These are phyloP conservation scores for Yamagishiella unicocca DNA, from an alignment of 139 green algal species.

Conservation along the genomic window DNA sequence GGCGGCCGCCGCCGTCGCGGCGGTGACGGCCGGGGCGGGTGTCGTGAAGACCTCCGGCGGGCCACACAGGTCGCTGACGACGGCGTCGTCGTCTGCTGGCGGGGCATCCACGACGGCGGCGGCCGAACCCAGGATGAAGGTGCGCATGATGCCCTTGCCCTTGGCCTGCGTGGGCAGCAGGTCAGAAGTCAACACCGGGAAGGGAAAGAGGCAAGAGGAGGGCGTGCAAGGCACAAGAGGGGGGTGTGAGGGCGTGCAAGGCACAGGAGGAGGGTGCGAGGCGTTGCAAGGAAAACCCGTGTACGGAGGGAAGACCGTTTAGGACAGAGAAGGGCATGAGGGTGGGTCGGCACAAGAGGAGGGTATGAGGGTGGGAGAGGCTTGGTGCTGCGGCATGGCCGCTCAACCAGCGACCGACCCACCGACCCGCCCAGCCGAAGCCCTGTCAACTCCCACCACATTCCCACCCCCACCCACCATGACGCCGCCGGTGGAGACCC, in stretches of 20 bases:
- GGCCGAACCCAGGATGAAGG: not conserved
- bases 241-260: too few relatives aligned
- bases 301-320: too few relatives aligned
- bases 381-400: not conserved
- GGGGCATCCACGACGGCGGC: not conserved
- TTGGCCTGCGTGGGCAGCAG: not conserved
- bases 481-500: constrained; percentile 49
- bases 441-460: not conserved
- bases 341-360: too few relatives aligned
- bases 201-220: not conserved
- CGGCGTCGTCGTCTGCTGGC: not conserved
- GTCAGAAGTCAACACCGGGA: not conserved
- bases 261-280: too few relatives aligned
- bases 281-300: too few relatives aligned
- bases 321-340: too few relatives aligned
- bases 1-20: not conserved
- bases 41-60: not conserved
- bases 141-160: constrained; percentile 46
- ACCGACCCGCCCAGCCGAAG: not conserved
- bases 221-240: not conserved
- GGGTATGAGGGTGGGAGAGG: too few relatives aligned
- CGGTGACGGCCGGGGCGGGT: not conserved
- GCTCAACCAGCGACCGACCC: not conserved
- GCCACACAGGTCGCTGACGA: constrained; percentile 18
- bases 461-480: constrained; percentile 9